Conservation (phyloP, 805 yeast genomes). For the Ogataea pilisensis region DNA sequence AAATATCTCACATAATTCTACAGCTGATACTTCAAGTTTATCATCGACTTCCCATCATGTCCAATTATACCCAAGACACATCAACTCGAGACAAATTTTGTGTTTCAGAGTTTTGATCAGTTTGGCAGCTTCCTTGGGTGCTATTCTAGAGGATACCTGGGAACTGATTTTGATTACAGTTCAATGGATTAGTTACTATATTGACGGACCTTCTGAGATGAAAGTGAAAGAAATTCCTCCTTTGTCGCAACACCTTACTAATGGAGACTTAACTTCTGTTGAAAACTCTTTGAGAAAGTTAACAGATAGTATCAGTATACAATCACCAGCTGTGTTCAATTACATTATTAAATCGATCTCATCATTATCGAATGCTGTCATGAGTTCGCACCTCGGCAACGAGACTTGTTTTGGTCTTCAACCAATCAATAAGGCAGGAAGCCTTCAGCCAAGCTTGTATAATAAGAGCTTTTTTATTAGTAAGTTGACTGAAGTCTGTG, state of each 20-base stretch:
- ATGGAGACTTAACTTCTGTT: constrained; percentile 47
- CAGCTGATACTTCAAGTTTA: background rate
- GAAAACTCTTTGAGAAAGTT: constrained; percentile 57
- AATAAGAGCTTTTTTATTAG: constrained; percentile 53
- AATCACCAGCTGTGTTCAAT: constrained; percentile 46
- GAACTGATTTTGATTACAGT: constrained; percentile 52
- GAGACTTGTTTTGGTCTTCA: constrained; percentile 10
- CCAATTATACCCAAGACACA: constrained; percentile 36
- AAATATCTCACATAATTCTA: constrained; percentile 17
- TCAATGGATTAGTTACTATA: constrained; percentile 73
- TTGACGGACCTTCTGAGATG: constrained; percentile 55
- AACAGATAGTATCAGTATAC: constrained; percentile 56
- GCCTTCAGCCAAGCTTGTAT: constrained; percentile 42
- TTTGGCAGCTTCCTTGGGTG: constrained; percentile 77
- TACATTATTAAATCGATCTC: constrained; percentile 46
- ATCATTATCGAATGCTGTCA: constrained; percentile 34
- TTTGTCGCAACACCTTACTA: constrained; percentile 37
- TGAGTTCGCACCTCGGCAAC: constrained; percentile 5
- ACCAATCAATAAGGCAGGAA: constrained; percentile 19
- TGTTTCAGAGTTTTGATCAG: constrained; percentile 77
- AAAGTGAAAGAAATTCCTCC: constrained; percentile 40
- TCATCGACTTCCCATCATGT: constrained; percentile 5
- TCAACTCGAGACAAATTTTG: constrained; percentile 65
- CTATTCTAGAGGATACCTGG: constrained; percentile 70
- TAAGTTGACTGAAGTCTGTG: constrained; percentile 48